These are phyloP conservation scores for Amauroascus verrucosus DNA, from an alignment of 2,329 filamentous ascomycete genomes.

Conservation along the genomic window DNA sequence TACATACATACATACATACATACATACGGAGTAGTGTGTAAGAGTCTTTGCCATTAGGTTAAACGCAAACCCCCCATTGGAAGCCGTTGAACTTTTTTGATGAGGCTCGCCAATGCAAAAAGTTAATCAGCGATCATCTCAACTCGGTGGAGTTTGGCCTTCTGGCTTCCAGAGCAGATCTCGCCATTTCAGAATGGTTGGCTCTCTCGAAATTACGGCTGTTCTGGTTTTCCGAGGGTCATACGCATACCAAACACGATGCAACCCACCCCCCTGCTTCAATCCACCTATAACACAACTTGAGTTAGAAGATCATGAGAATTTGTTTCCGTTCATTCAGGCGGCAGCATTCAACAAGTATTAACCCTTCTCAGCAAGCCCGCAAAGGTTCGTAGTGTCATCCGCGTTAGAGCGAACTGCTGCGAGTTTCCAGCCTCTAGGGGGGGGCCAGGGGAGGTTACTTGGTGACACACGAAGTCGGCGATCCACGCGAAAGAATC, in stretches of 20 bases:
- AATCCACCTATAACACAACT: conserved; percentile 7
- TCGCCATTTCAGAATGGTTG: background rate
- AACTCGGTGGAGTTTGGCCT: background rate
- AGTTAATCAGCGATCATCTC: background rate
- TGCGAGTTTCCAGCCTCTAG: background rate
- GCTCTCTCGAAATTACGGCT: background rate
- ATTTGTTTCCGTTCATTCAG: conserved; percentile 8
- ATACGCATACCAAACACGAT: conserved; percentile 12
- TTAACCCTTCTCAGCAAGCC: background rate
- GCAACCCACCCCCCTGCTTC: conserved; percentile 11
- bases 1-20: background rate
- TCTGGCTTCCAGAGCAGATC: no score
- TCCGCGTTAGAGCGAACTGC: background rate
- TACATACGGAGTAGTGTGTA: background rate
- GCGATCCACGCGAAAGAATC: conserved; percentile 3
- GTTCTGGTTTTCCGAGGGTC: conserved; percentile 3
- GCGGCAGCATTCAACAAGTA: background rate
- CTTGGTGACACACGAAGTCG: background rate
- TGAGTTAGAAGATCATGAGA: conserved; percentile 5
- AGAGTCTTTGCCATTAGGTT: background rate
- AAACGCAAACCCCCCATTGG: background rate
- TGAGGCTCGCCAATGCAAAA: background rate
- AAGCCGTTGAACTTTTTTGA: background rate
- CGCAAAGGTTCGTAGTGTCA: background rate
- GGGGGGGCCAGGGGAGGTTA: no score